Percentiles rank a stretch among this genome's conserved stretches.
These are phyloP conservation scores for Fabrea salina DNA, from an alignment of 169 alveolate species.

Conservation along the genomic window DNA sequence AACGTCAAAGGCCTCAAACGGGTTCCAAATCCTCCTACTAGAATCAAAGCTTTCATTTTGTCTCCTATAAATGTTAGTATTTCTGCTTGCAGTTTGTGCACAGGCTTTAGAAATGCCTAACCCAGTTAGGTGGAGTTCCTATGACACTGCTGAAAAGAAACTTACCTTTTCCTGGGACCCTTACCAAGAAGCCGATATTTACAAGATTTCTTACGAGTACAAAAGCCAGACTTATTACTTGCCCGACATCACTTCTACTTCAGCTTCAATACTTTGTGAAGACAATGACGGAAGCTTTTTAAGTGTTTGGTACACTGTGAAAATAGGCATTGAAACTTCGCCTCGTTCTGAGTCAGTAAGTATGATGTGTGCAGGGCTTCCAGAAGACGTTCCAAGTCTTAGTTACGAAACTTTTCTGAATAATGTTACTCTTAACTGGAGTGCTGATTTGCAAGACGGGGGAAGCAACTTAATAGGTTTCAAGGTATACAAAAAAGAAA, in stretches of 20 bases:
- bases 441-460: neutral
- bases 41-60: slow-evolving; percentile 94
- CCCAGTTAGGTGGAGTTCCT: too few relatives aligned
- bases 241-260: neutral
- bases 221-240: neutral
- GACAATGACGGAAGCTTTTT: neutral
- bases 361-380: too few relatives aligned
- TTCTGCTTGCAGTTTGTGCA: too few relatives aligned
- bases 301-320: neutral
- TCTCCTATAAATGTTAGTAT: too few relatives aligned
- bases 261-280: neutral
- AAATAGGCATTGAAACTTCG: neutral
- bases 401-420: neutral
- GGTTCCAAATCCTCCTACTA: slow-evolving; percentile 99
- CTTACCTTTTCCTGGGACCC: too few relatives aligned
- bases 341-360: neutral
- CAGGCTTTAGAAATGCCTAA: too few relatives aligned
- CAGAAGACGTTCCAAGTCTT: neutral
- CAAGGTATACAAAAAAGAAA: neutral
- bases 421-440: neutral
- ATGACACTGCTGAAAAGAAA: too few relatives aligned
- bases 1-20: slow-evolving; percentile 97
- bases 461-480: neutral
- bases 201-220: neutral
- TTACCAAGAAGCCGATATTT: too few relatives aligned